A percentile compares a stretch with the other conserved stretches of the same genome.
These are phyloP conservation scores for Ceratocystis huliohia DNA, from an alignment of 2,329 filamentous ascomycete species.

Conservation along the genomic window DNA sequence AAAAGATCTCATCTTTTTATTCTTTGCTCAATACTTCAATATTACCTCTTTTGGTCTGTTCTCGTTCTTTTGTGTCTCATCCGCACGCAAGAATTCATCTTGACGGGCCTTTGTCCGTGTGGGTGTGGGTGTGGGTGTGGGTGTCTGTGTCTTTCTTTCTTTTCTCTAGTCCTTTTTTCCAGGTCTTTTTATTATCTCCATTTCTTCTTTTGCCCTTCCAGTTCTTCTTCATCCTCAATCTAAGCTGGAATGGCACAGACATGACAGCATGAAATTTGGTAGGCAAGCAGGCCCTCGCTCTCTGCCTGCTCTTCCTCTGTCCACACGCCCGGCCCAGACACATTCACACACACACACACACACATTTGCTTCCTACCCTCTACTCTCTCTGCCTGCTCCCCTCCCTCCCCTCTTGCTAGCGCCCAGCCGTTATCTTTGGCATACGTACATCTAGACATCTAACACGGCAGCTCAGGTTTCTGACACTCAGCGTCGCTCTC, in stretches of 20 bases:
- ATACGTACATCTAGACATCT: neutral
- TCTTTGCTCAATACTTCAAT: neutral
- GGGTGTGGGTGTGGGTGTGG: neutral
- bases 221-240: neutral
- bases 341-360: too few relatives aligned
- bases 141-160: neutral
- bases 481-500: neutral
- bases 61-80: neutral
- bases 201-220: neutral
- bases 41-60: constrained; percentile 6
- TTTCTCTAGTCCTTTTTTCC: neutral
- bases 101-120: constrained; percentile 5
- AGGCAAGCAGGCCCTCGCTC: neutral
- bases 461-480: neutral
- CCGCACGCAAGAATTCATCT: constrained; percentile 3
- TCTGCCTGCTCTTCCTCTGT: neutral
- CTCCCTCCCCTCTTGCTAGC: too few relatives aligned
- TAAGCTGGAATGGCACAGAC: neutral
- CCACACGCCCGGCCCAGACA: too few relatives aligned
- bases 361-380: too few relatives aligned
- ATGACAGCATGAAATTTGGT: neutral
- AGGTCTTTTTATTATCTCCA: neutral
- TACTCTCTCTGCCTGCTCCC: too few relatives aligned
- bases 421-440: neutral
- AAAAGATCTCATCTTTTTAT: constrained; percentile 1